These are phyloP conservation scores for Pelargonium citronellum DNA, from an alignment of 441 rosid species.

Conservation along the genomic window DNA sequence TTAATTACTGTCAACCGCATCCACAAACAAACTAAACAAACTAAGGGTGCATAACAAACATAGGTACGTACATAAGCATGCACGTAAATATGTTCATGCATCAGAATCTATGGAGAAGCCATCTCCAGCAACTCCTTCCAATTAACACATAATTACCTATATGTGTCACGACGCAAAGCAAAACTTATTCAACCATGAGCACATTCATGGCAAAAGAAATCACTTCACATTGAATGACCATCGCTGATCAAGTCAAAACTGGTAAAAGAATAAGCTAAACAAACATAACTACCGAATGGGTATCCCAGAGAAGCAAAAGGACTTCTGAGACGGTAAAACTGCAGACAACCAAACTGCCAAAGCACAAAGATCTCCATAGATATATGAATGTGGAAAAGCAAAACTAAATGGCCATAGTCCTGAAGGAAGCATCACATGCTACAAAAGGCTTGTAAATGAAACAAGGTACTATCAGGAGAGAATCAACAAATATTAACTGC, in stretches of 20 bases:
- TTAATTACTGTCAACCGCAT: too few relatives aligned
- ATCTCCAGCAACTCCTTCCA: too few relatives aligned
- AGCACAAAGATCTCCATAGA: constrained; percentile 10
- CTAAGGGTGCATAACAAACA: too few relatives aligned
- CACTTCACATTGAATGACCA: too few relatives aligned
- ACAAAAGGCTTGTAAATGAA: constrained; percentile 9
- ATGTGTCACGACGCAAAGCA: too few relatives aligned
- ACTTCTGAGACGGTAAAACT: constrained; percentile 13
- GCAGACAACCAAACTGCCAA: constrained; percentile 8
- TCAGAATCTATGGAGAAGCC: neutral
- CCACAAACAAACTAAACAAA: too few relatives aligned
- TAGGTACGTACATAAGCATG: too few relatives aligned
- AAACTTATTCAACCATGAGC: too few relatives aligned
- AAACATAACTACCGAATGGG: constrained; percentile 2
- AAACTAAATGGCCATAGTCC: constrained; percentile 14
- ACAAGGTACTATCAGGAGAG: constrained; percentile 19
- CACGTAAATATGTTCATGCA: neutral
- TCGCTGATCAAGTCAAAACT: too few relatives aligned
- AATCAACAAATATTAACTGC: constrained; percentile 22
- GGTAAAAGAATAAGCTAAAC: too few relatives aligned
- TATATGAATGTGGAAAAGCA: constrained; percentile 22
- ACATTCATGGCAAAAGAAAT: too few relatives aligned
- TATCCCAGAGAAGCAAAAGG: constrained; percentile 9
- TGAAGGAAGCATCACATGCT: constrained; percentile 29
- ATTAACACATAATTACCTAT: too few relatives aligned